phyloP scores from a whole-genome alignment of 345 rosid species.

The Melaleuca alternifolia region DNA sequence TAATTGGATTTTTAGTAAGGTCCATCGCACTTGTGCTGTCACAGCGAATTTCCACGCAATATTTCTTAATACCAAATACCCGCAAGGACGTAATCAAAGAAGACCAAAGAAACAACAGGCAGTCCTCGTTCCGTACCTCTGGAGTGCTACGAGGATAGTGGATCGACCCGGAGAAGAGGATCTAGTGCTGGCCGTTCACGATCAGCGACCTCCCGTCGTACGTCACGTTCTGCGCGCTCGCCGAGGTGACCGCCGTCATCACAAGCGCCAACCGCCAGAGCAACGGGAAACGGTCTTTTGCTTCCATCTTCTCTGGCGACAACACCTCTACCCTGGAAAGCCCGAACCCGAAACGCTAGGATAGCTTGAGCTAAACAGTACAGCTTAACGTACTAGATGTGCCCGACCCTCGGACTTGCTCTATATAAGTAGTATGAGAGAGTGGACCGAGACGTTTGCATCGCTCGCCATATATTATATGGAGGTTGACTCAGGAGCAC shows the following conservation, averaged over 20 bases:
- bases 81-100: neutral
- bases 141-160: slow-evolving; percentile 42
- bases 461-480: neutral
- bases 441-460: neutral
- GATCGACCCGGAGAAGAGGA: slow-evolving; percentile 34
- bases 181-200: slow-evolving; percentile 15
- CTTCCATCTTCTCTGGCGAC: neutral
- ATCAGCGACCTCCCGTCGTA: slow-evolving; percentile 32
- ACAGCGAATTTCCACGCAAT: no score
- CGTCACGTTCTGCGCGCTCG: slow-evolving; percentile 1
- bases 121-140: slow-evolving; percentile 5
- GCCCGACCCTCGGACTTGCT: neutral
- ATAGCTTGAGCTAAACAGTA: neutral
- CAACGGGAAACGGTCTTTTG: neutral
- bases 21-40: no score
- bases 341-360: neutral
- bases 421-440: neutral
- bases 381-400: neutral
- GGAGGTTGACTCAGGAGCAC: neutral
- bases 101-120: neutral
- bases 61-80: no score
- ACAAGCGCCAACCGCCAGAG: neutral
- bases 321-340: neutral
- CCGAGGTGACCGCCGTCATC: neutral
- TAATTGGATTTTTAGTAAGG: no score